Evolutionary conservation across 2,329 filamentous ascomycete species (phyloP).

Genomic region (Aphanocladium album): DNA sequence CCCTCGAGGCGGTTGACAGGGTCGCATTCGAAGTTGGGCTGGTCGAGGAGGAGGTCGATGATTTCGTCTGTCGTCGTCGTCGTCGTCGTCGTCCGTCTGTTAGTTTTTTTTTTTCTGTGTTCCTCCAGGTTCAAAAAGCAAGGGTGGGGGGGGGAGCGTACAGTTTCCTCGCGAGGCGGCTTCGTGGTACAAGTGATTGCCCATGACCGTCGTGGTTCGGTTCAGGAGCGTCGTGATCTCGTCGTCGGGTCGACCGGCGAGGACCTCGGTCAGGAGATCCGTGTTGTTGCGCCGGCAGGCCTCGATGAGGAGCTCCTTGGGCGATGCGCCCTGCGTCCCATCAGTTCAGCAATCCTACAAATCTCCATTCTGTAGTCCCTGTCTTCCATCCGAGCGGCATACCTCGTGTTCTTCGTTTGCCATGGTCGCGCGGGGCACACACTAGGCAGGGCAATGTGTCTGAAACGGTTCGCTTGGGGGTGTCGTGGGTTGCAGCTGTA

Average conservation of each 20-base stretch:
- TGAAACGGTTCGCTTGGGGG: too few species aligned
- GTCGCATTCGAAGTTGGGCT: constrained; percentile 81
- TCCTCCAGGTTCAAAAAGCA: neutral
- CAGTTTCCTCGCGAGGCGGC: constrained; percentile 83
- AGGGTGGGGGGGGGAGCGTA: constrained; percentile 41
- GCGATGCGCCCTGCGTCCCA: constrained; percentile 68
- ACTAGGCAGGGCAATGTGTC: too few species aligned
- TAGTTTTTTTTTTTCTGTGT: neutral
- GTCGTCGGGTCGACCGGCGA: constrained; percentile 56
- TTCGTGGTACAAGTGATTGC: constrained; percentile 84
- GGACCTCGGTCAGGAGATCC: constrained; percentile 72
- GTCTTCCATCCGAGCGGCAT: constrained; percentile 8
- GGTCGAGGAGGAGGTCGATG: constrained; percentile 77
- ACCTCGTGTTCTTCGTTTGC: constrained; percentile 35
- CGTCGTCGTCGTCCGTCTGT: too few species aligned
- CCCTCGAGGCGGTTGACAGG: constrained; percentile 64
- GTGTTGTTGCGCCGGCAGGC: constrained; percentile 91
- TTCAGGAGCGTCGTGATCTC: constrained; percentile 78
- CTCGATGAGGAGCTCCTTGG: constrained; percentile 81
- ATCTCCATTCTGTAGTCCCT: constrained; percentile 16
- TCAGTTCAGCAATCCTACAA: too few species aligned
- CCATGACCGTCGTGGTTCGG: constrained; percentile 75
- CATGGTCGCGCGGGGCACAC: constrained; percentile 15
- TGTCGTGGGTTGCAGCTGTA: too few species aligned
- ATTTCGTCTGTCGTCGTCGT: constrained; percentile 64